Conservation (phyloP, 768 basidiomycete genomes). For the Agaricus blazei region DNA sequence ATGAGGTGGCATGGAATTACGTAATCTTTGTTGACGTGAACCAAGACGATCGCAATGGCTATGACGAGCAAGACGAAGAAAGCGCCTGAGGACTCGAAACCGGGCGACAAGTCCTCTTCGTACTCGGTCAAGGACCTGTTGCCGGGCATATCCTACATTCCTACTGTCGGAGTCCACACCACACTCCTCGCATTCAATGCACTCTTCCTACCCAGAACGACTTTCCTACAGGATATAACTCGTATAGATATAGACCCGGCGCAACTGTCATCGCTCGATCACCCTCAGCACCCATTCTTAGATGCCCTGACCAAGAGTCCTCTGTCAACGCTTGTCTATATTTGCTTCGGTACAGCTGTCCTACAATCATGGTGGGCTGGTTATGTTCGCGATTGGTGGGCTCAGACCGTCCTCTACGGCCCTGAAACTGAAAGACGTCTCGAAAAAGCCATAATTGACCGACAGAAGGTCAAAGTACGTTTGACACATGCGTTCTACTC, state of each 20-base stretch:
- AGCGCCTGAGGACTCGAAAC: not conserved
- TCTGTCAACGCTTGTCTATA: conserved; percentile 49
- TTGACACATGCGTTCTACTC: not conserved
- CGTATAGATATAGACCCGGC: conserved; percentile 23
- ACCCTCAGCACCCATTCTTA: conserved; percentile 69
- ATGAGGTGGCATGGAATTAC: too few relatives aligned
- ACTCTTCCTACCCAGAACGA: conserved; percentile 66
- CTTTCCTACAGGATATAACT: conserved; percentile 36
- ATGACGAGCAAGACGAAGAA: not conserved
- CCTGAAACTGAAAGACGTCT: conserved; percentile 36
- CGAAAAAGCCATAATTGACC: conserved; percentile 34
- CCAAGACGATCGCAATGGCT: too few relatives aligned
- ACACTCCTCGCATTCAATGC: conserved; percentile 61
- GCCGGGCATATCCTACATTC: conserved; percentile 38
- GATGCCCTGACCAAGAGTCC: conserved; percentile 61
- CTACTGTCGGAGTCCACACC: conserved; percentile 63
- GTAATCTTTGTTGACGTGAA: too few relatives aligned
- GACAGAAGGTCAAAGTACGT: conserved; percentile 35
- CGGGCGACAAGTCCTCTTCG: not conserved
- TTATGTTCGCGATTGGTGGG: conserved; percentile 57
- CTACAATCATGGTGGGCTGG: conserved; percentile 71
- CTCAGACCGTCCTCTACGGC: conserved; percentile 34
- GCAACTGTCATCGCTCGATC: conserved; percentile 41
- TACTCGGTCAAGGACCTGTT: not conserved
- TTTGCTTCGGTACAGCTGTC: conserved; percentile 47